A percentile compares a stretch with the other conserved stretches of the same genome.
Conservation (phyloP, 805 yeast genomes). For the Lipomyces starkeyi region DNA sequence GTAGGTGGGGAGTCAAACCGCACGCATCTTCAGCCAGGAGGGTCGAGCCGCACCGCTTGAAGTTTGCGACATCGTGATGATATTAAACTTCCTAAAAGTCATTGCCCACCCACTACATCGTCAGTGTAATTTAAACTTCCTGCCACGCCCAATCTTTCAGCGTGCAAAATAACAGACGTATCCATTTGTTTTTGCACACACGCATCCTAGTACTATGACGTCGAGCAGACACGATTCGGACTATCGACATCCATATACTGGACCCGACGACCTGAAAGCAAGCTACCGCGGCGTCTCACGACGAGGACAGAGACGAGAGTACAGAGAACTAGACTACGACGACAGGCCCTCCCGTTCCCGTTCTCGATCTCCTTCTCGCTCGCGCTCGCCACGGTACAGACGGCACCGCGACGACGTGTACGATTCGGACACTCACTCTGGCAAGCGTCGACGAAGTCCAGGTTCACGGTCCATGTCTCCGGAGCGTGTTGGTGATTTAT, state of each 20-base stretch:
- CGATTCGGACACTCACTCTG: not conserved
- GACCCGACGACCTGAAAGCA: not conserved
- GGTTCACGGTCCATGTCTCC: conserved; percentile 19
- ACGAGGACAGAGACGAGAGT: conserved; percentile 2
- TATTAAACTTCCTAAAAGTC: too few relatives aligned
- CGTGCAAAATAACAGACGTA: too few relatives aligned
- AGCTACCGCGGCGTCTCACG: not conserved
- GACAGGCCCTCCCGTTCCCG: conserved; percentile 3
- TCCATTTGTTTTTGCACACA: too few relatives aligned
- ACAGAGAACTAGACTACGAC: conserved; percentile 13
- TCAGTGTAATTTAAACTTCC: too few relatives aligned
- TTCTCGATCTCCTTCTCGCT: conserved; percentile 13
- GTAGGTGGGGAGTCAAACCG: too few relatives aligned
- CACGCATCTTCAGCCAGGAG: too few relatives aligned
- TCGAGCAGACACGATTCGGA: too few relatives aligned
- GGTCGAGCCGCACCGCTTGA: too few relatives aligned
- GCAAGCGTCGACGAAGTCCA: conserved; percentile 11
- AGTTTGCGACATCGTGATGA: too few relatives aligned
- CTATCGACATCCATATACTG: not conserved
- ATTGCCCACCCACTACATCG: too few relatives aligned
- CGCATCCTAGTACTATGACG: too few relatives aligned
- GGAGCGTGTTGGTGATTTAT: conserved; percentile 7
- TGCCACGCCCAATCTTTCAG: too few relatives aligned
- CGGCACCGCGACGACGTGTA: not conserved
- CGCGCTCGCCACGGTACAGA: conserved; percentile 9